Evolutionary conservation across 106 monocot species (phyloP), one percentile per base, ranked within the genome.

Genomic region (Phalaenopsis aphrodite): DNA sequence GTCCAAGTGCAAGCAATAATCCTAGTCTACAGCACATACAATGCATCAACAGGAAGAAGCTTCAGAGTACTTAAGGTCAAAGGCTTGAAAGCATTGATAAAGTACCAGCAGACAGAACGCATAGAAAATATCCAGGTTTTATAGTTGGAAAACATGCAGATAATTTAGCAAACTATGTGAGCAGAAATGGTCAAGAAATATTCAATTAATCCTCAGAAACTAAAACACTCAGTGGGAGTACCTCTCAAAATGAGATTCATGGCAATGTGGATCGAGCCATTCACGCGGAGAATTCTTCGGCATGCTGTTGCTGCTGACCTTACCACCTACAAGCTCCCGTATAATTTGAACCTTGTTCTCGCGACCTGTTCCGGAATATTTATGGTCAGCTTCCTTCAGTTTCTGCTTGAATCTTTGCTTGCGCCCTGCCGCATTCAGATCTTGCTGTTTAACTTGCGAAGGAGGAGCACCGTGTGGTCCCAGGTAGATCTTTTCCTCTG

Each of bases 201-300:
- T 75, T 18, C 18, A 18, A 43, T 12, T 0, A n/a, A 43, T 75
- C 43, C 43, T 17, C 47, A 24, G 39, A 78, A 30, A 65, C 41
- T 39, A 65, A 65, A 19, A 10, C 7, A 2, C n/a, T 73, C 79
- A 93, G 66, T 64, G 77, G 17, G 85, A 81, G 37, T 74, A 69
- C 84, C 78, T 87, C 77, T 94, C 85, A 75, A 94, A 90, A 82
- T 89, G 81, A 79, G 88, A 88, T 61, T 94, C 94, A 56, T 92
- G 86, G 55, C 95, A 95, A 80, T 92, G 95, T 1, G 95, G 92
- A 64, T 95, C 95, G 43, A 95, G 92, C 95, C 95, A 95, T 52
- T 90, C 87, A 4, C 90, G 82, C 18, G 80, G 30, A 4, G 95
- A 87, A 69, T 83, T 79, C 77, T 89, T 84, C 36, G 72, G 48